Conservation (phyloP, 768 basidiomycete species). For the Lanmaoa rubissima region DNA sequence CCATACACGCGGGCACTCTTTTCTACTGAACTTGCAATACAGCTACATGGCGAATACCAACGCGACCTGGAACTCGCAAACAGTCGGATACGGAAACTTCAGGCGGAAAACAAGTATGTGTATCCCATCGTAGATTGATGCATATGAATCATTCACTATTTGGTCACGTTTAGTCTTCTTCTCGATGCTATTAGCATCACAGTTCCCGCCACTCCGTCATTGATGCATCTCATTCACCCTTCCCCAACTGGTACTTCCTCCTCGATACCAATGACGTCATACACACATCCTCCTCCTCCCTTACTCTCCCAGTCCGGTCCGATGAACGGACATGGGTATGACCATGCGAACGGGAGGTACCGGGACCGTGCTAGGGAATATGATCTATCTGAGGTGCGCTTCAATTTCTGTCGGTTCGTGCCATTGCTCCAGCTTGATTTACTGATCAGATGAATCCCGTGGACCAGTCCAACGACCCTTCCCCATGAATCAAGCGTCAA, state of each 20-base stretch:
- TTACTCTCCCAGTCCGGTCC: conserved; percentile 11
- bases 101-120: conserved; percentile 34
- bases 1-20: neutral
- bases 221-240: conserved; percentile 31
- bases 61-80: conserved; percentile 30
- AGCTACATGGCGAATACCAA: conserved; percentile 26
- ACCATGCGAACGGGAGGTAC: conserved; percentile 29
- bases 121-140: neutral
- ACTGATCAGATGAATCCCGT: conserved; percentile 10
- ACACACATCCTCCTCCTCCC: conserved; percentile 10
- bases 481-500: conserved; percentile 23
- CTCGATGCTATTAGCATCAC: conserved; percentile 34
- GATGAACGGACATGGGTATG: conserved; percentile 25
- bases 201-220: conserved; percentile 31
- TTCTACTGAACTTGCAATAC: neutral
- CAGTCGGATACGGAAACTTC: conserved; percentile 27
- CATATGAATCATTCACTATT: neutral
- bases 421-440: neutral
- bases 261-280: conserved; percentile 17
- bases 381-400: conserved; percentile 20
- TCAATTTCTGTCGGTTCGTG: neutral
- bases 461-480: conserved; percentile 19
- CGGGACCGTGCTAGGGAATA: conserved; percentile 25
- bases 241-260: conserved; percentile 25
- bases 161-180: conserved; percentile 23